Base-by-base conservation (phyloP, 176 grass and related monocot genomes). In the Cymbopogon citratus region DNA sequence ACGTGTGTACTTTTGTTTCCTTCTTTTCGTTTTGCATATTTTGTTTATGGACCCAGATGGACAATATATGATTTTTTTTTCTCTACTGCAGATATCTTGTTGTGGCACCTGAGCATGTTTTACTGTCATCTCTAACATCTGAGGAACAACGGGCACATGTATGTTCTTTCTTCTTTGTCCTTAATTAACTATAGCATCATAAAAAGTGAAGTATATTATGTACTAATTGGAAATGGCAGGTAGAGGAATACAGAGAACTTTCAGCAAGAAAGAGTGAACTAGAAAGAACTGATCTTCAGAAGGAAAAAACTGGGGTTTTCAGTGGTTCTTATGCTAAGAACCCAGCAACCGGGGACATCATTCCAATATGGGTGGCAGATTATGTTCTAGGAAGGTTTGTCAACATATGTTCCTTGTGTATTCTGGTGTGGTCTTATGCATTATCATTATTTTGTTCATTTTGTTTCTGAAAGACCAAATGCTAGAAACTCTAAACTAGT, bases 331-430 rank as follows among this genome's bases (percentile, higher is more conserved):
- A 91, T 86, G 95, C 95, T 88, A 93, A 84, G 77, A 98, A 98
- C 63, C 92, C 90, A 76, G 95, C 90, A 89, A 94, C 87, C 7
- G 88, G 92, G 76, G 92, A 94, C 61, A 69, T 87, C 66, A 91
- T 98, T 84, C 95, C 95, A 87, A 94, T 98, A 89, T 98, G 95
- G 95, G 83, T 94, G 19, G 95, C 92, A 79, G 95, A 98, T 89
- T 98, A 98, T 90, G 95, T 98, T 85, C 86, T 98, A 90, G 90
- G 92, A 94, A 92, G 95, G 95, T 94, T 79, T 83, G 83, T 80
- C 48, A 87, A 45, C 43, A 69, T 80, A 76, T 76, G 27, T 67
- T 51, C 74, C 52, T 18, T 52, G n/a, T 60, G 27, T 63, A 66
- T n/a, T 36, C 25, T 3, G n/a, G 3, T 62, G 23, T 19, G 44